Evolutionary conservation across 2,329 filamentous ascomycete species (phyloP).

Genomic region (Pyrenophora teres): DNA sequence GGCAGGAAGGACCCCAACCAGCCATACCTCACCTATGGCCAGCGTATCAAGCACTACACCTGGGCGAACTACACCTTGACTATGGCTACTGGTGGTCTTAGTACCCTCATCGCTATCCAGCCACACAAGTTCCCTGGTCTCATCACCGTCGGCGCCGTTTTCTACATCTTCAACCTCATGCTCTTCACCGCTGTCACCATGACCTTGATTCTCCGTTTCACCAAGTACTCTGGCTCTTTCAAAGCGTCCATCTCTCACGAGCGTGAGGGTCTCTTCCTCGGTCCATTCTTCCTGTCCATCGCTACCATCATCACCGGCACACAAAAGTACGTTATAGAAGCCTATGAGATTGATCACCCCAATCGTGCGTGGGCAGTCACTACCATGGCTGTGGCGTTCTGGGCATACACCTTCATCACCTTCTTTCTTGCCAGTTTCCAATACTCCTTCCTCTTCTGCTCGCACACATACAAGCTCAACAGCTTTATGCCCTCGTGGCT

Average conservation of each 20-base stretch:
- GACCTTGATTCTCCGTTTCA: conserved; percentile 52
- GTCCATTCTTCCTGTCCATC: conserved; percentile 49
- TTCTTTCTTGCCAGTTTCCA: conserved; percentile 50
- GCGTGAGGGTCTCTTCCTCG: conserved; percentile 57
- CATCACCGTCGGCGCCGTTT: conserved; percentile 56
- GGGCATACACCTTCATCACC: conserved; percentile 50
- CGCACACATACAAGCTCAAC: conserved; percentile 62
- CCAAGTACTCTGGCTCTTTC: conserved; percentile 51
- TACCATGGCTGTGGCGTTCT: conserved; percentile 50
- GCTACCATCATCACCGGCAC: conserved; percentile 52
- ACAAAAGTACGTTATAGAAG: conserved; percentile 44
- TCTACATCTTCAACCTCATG: conserved; percentile 58
- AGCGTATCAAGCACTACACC: conserved; percentile 49
- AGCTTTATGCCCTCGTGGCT: conserved; percentile 78
- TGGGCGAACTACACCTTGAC: conserved; percentile 56
- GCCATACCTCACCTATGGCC: conserved; percentile 33
- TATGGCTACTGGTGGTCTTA: conserved; percentile 55
- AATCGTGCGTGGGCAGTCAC: conserved; percentile 50
- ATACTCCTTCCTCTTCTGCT: conserved; percentile 69
- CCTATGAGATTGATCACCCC: conserved; percentile 43
- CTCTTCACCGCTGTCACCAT: conserved; percentile 48
- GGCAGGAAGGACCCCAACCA: conserved; percentile 43
- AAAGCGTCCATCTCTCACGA: conserved; percentile 55
- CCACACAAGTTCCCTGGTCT: conserved; percentile 56
- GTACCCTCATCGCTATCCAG: conserved; percentile 50